Conservation (phyloP, 805 yeast genomes). For the Sungouiozyma intestinalis region DNA sequence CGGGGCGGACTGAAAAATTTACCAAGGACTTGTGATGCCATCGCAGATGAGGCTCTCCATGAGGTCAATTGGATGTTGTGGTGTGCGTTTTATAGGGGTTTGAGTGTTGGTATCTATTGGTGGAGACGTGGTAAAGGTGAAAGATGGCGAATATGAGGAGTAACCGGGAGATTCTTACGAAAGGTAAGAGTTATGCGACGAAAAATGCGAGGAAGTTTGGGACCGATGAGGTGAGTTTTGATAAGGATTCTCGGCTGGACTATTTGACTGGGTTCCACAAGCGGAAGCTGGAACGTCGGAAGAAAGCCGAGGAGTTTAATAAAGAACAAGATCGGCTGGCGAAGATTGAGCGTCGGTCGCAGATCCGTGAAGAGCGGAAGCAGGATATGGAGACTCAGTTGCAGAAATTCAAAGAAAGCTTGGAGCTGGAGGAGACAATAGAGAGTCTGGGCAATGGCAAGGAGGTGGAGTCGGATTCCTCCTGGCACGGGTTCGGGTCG, state of each 20-base stretch:
- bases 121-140: too few species aligned
- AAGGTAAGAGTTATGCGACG: conserved; percentile 70
- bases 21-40: too few species aligned
- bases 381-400: conserved; percentile 51
- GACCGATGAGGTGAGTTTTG: conserved; percentile 78
- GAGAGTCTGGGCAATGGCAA: conserved; percentile 13
- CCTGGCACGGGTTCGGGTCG: conserved; percentile 33
- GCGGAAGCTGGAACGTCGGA: conserved; percentile 79
- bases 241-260: conserved; percentile 67
- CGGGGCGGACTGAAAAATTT: too few species aligned
- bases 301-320: conserved; percentile 66
- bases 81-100: too few species aligned
- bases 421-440: conserved; percentile 17
- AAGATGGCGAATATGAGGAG: conserved; percentile 5
- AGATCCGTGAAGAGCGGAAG: conserved; percentile 51
- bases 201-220: conserved; percentile 56
- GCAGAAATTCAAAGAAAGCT: conserved; percentile 24
- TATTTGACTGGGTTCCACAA: conserved; percentile 93
- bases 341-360: conserved; percentile 65
- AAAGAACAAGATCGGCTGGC: conserved; percentile 70
- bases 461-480: conserved; percentile 19
- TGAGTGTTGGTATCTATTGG: too few species aligned
- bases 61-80: too few species aligned
- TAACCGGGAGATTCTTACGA: conserved; percentile 80
- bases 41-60: too few species aligned